These are phyloP conservation scores for Ustulina deusta DNA, from an alignment of 2,329 filamentous ascomycete genomes.

Conservation along the genomic window DNA sequence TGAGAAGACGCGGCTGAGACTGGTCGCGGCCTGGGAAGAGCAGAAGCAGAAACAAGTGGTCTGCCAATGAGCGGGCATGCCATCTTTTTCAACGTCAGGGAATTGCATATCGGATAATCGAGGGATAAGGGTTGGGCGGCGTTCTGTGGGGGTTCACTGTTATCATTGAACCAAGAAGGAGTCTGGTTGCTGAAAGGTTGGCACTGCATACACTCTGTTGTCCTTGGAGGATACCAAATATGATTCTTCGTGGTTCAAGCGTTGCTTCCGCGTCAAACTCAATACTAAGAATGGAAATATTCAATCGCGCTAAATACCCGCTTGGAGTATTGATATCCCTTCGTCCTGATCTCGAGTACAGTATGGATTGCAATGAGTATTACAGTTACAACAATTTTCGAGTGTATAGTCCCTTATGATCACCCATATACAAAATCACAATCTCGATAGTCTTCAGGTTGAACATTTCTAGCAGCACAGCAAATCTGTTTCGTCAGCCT, in stretches of 20 bases:
- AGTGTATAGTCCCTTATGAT: neutral
- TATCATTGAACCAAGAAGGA: neutral
- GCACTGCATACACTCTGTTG: slow-evolving; percentile 8
- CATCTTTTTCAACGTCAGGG: neutral
- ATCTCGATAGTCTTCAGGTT: no score
- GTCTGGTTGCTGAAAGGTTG: neutral
- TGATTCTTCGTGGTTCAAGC: slow-evolving; percentile 4
- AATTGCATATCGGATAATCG: slow-evolving; percentile 4
- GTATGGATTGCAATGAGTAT: neutral
- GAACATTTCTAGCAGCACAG: no score
- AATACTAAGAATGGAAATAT: slow-evolving; percentile 6
- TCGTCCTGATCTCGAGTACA: neutral
- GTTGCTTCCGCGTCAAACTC: slow-evolving; percentile 1
- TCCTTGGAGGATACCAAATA: slow-evolving; percentile 1
- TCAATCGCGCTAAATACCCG: neutral
- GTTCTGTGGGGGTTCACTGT: slow-evolving; percentile 10
- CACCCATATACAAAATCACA: neutral
- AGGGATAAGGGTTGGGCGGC: slow-evolving; percentile 6
- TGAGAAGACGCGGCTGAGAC: slow-evolving; percentile 61
- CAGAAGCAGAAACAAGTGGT: slow-evolving; percentile 24
- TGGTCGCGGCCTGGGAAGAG: slow-evolving; percentile 62
- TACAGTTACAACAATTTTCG: no score
- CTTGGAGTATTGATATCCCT: neutral
- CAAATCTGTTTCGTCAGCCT: no score
- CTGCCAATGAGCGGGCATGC: neutral